These are phyloP conservation scores for Hypoxylon perforatum DNA, from an alignment of 495 filamentous ascomycete genomes.

Conservation along the genomic window DNA sequence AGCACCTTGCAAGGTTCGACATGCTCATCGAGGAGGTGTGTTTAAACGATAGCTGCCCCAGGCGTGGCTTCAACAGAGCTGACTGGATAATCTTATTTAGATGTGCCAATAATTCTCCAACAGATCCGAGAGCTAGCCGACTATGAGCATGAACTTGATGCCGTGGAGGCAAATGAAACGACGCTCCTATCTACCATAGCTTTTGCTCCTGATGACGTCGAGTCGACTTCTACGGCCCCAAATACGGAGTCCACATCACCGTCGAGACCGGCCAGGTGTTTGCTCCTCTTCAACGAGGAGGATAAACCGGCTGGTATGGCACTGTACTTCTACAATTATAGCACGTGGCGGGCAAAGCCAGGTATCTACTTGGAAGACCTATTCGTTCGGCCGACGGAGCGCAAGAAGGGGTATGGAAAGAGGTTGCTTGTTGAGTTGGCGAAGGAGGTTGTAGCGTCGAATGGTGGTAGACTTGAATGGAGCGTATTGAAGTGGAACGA, in stretches of 20 bases:
- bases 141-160: constrained; percentile 80
- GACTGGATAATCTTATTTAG: constrained; percentile 8
- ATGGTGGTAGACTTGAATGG: constrained; percentile 88
- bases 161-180: constrained; percentile 81
- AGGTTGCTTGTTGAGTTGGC: constrained; percentile 80
- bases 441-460: constrained; percentile 74
- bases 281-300: constrained; percentile 56
- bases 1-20: constrained; percentile 38
- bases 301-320: constrained; percentile 65
- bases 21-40: constrained; percentile 45
- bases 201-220: constrained; percentile 65
- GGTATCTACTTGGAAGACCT: constrained; percentile 97
- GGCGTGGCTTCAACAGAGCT: neutral
- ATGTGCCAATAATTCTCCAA: constrained; percentile 81
- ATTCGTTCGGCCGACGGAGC: constrained; percentile 76
- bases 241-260: constrained; percentile 56
- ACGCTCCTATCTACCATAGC: constrained; percentile 82
- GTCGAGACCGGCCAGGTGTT: constrained; percentile 56
- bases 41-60: neutral
- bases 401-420: constrained; percentile 83
- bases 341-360: constrained; percentile 85
- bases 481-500: constrained; percentile 92
- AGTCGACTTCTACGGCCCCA: constrained; percentile 45
- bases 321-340: constrained; percentile 69
- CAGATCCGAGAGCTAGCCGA: constrained; percentile 89